Percentiles rank a stretch among this genome's conserved stretches.
These are phyloP conservation scores for Davidsoniella eucalypti DNA, from an alignment of 2,329 filamentous ascomycete genomes.

Conservation along the genomic window DNA sequence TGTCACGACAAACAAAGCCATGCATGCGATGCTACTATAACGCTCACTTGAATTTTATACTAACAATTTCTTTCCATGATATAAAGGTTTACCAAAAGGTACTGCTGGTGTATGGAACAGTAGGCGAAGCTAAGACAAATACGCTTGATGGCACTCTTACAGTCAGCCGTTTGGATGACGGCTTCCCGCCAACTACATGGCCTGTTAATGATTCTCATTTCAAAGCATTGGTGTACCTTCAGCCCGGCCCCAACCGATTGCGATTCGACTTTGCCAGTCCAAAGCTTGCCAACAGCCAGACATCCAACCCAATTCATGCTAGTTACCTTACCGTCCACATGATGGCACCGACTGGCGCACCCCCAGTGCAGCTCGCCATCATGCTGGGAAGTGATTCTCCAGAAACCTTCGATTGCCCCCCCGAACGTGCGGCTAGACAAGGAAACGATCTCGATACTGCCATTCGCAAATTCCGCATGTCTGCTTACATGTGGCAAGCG, in stretches of 20 bases:
- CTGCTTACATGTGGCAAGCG: conserved; percentile 90
- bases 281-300: conserved; percentile 55
- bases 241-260: conserved; percentile 75
- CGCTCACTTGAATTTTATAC: no score
- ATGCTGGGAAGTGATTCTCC: conserved; percentile 78
- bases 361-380: conserved; percentile 79
- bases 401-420: conserved; percentile 67
- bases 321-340: conserved; percentile 75
- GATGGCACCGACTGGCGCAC: conserved; percentile 59
- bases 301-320: conserved; percentile 54
- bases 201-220: conserved; percentile 81
- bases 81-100: conserved; percentile 78
- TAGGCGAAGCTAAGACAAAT: conserved; percentile 48
- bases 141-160: conserved; percentile 64
- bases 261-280: conserved; percentile 78
- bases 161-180: conserved; percentile 68
- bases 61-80: no score
- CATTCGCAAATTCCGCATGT: conserved; percentile 82
- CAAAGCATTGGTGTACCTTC: conserved; percentile 80
- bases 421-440: conserved; percentile 58
- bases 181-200: conserved; percentile 70
- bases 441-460: conserved; percentile 70
- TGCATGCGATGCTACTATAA: no score
- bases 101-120: conserved; percentile 62
- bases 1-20: no score